phyloP scores from a whole-genome alignment of 176 grass and related monocot species.

The Secale cereale region DNA sequence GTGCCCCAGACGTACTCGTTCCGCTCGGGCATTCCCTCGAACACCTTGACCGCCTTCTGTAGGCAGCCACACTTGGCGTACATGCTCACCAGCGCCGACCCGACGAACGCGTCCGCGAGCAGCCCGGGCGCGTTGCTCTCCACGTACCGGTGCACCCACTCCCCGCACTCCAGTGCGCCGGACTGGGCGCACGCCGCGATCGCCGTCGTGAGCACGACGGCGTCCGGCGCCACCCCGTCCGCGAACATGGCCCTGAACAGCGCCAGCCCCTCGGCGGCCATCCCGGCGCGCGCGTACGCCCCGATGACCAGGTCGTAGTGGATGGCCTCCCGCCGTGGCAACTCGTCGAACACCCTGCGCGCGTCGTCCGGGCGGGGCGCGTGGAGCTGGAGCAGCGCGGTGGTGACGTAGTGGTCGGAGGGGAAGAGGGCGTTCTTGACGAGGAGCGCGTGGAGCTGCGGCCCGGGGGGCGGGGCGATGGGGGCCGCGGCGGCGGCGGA shows the following conservation, averaged over 20 bases:
- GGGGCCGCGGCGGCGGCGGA: conserved; percentile 46
- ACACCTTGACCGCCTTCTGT: conserved; percentile 43
- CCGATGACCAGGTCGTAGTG: conserved; percentile 81
- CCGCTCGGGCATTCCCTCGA: conserved; percentile 66
- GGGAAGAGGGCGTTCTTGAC: conserved; percentile 61
- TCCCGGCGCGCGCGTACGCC: conserved; percentile 44
- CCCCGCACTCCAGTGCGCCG: conserved; percentile 53
- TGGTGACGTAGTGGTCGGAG: conserved; percentile 74
- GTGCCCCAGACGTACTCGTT: conserved; percentile 77
- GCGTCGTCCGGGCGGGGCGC: conserved; percentile 23
- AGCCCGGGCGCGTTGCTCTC: conserved; percentile 7
- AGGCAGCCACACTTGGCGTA: conserved; percentile 87
- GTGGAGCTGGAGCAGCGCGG: conserved; percentile 64
- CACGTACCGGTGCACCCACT: conserved; percentile 60
- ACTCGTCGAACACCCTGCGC: conserved; percentile 63
- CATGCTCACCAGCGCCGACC: conserved; percentile 72
- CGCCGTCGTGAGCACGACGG: conserved; percentile 68
- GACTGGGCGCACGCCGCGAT: conserved; percentile 60
- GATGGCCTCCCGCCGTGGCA: conserved; percentile 47
- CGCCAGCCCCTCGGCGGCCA: conserved; percentile 38
- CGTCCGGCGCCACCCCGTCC: conserved; percentile 45
- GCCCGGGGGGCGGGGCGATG: conserved; percentile 17
- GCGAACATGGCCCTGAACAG: conserved; percentile 57
- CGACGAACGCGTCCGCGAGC: conserved; percentile 63
- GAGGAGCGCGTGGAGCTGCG: conserved; percentile 61